A percentile compares a stretch with the other conserved stretches of the same genome.
These are phyloP conservation scores for Pseudogymnoascus destructans DNA, from an alignment of 2,329 filamentous ascomycete species.

Conservation along the genomic window DNA sequence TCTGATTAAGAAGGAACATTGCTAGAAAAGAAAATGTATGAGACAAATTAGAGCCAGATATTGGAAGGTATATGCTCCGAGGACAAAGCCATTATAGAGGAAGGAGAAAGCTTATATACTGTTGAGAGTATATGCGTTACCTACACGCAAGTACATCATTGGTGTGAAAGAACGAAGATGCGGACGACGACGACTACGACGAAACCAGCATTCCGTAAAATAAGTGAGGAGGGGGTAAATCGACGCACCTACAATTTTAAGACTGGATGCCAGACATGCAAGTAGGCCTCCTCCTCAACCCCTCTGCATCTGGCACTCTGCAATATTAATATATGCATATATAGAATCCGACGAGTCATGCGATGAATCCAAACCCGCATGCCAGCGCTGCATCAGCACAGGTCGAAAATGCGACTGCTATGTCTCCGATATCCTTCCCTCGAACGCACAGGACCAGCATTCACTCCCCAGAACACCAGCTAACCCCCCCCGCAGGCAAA, in stretches of 20 bases:
- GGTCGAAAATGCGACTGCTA: constrained; percentile 21
- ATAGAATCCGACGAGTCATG: constrained; percentile 22
- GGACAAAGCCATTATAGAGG: not conserved
- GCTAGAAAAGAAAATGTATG: not conserved
- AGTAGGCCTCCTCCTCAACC: constrained; percentile 13
- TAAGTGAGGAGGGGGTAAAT: not conserved
- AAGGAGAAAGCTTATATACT: not conserved
- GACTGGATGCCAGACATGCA: constrained; percentile 21
- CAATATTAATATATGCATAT: constrained; percentile 9
- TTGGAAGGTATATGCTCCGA: not conserved
- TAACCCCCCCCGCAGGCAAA: too few species aligned
- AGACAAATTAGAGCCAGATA: not conserved
- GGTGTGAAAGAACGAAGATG: not conserved
- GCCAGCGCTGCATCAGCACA: constrained; percentile 20
- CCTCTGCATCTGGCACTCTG: not conserved
- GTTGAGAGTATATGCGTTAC: not conserved
- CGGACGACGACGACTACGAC: not conserved
- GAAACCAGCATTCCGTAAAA: not conserved
- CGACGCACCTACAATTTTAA: constrained; percentile 3
- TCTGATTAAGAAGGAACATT: not conserved
- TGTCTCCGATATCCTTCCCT: not conserved
- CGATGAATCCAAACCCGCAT: constrained; percentile 23
- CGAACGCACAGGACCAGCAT: constrained; percentile 9
- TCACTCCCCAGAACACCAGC: too few species aligned
- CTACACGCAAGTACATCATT: not conserved